Conservation (phyloP, 2,329 filamentous ascomycete genomes). For the Fusarium sp. region DNA sequence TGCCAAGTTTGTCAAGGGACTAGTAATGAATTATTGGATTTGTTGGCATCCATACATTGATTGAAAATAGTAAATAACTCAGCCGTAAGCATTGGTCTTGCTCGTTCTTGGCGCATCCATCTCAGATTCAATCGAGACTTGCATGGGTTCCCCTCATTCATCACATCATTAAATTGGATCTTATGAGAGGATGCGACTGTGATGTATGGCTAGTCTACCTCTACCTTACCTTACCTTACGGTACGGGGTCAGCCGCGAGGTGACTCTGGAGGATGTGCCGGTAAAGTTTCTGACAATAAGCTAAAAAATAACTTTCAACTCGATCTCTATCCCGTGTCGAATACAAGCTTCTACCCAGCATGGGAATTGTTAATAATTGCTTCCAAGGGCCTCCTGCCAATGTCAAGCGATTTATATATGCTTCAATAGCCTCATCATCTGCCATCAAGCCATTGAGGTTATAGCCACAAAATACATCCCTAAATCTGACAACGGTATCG, state of each 20-base stretch:
- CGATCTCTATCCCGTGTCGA: not conserved
- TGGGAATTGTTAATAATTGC: not conserved
- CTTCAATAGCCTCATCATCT: not conserved
- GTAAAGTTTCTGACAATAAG: conserved; percentile 4
- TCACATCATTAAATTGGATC: conserved; percentile 10
- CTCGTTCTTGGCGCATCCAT: conserved; percentile 18
- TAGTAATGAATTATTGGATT: conserved; percentile 27
- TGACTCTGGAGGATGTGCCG: not conserved
- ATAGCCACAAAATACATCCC: not conserved
- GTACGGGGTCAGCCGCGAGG: conserved; percentile 11
- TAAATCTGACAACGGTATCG: not conserved
- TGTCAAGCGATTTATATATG: conserved; percentile 8
- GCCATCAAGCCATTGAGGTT: not conserved
- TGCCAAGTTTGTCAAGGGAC: conserved; percentile 12
- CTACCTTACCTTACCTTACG: not conserved
- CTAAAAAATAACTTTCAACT: conserved; percentile 1
- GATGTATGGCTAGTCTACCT: conserved; percentile 8
- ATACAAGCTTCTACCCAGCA: conserved; percentile 1
- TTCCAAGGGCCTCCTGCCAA: not conserved
- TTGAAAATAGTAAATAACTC: conserved; percentile 13
- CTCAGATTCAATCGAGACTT: conserved; percentile 22
- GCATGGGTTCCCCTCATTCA: conserved; percentile 29
- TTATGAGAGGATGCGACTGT: not conserved
- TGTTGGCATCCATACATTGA: conserved; percentile 7
- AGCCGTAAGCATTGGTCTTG: conserved; percentile 17